phyloP scores from a whole-genome alignment of 2,329 filamentous ascomycete species.

The Colletotrichum costaricense region DNA sequence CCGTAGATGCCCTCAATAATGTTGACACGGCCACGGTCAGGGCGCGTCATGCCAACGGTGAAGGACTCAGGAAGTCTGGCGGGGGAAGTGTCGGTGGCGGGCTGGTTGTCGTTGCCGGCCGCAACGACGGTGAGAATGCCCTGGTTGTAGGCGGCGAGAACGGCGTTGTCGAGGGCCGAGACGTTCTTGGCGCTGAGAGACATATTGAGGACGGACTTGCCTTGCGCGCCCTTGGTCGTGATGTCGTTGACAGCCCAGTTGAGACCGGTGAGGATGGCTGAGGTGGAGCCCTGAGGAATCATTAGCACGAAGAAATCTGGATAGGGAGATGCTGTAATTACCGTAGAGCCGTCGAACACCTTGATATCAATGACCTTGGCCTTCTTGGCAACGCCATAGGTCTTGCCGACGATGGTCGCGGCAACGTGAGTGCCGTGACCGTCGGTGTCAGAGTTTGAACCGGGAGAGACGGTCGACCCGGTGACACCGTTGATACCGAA shows the following conservation, averaged over 20 bases:
- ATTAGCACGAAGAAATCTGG: conserved; percentile 1
- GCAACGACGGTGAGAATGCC: conserved; percentile 66
- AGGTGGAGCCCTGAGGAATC: conserved; percentile 15
- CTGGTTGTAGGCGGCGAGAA: conserved; percentile 51
- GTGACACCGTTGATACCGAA: conserved; percentile 42
- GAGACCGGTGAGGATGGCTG: conserved; percentile 37
- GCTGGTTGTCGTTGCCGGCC: conserved; percentile 62
- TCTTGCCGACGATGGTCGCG: conserved; percentile 44
- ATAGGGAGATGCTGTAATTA: conserved; percentile 38
- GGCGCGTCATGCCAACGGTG: conserved; percentile 42
- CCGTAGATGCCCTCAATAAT: conserved; percentile 54
- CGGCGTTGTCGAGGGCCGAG: conserved; percentile 64
- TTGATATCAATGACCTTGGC: conserved; percentile 44
- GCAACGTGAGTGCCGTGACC: conserved; percentile 47
- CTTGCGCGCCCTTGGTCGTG: conserved; percentile 32
- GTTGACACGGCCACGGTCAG: conserved; percentile 37
- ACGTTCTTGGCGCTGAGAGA: conserved; percentile 53
- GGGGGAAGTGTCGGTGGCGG: conserved; percentile 52
- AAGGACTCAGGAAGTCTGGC: conserved; percentile 48
- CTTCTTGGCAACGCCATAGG: conserved; percentile 45
- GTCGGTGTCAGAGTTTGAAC: conserved; percentile 33
- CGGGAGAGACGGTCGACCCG: conserved; percentile 38
- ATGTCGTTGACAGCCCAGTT: conserved; percentile 43
- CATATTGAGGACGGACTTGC: conserved; percentile 52
- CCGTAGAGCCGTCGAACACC: conserved; percentile 39